phyloP scores from a whole-genome alignment of 768 basidiomycete species.

The Lyophyllum semitale region DNA sequence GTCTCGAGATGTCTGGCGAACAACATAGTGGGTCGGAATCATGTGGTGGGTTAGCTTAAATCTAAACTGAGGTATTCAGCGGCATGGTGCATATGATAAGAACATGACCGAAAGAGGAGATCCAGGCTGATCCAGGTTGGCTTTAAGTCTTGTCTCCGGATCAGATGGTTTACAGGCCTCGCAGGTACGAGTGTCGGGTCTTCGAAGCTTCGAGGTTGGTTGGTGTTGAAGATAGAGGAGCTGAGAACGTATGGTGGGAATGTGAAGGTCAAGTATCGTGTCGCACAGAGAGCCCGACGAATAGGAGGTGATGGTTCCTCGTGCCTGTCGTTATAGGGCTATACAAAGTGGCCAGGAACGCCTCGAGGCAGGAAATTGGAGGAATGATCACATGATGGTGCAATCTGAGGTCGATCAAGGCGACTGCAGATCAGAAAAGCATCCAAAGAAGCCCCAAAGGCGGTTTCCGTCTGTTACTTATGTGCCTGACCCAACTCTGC shows the following conservation, averaged over 20 bases:
- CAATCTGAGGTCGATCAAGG: slow-evolving; percentile 9
- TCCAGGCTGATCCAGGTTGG: neutral
- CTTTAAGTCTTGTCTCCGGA: slow-evolving; percentile 2
- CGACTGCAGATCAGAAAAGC: slow-evolving; percentile 9
- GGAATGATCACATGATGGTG: slow-evolving; percentile 9
- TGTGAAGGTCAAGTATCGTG: neutral
- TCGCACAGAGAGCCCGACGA: neutral
- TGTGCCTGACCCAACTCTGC: slow-evolving; percentile 20
- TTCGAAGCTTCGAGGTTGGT: neutral
- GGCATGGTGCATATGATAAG: neutral
- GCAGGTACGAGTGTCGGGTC: neutral
- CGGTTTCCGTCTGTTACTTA: slow-evolving; percentile 13
- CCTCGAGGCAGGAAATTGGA: neutral
- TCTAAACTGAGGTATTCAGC: neutral
- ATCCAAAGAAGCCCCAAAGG: neutral
- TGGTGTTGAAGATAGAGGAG: neutral
- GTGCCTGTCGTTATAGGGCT: slow-evolving; percentile 18
- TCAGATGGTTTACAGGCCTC: slow-evolving; percentile 13
- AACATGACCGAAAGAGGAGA: neutral
- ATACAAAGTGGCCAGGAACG: neutral
- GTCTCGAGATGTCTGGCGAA: too few species aligned
- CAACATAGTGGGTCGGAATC: neutral
- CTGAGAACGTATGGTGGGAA: neutral
- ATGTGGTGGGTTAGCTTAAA: neutral
- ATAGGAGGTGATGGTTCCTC: slow-evolving; percentile 30